Evolutionary conservation across 306 rosid species (phyloP).

Genomic region (Castanospermum australe): DNA sequence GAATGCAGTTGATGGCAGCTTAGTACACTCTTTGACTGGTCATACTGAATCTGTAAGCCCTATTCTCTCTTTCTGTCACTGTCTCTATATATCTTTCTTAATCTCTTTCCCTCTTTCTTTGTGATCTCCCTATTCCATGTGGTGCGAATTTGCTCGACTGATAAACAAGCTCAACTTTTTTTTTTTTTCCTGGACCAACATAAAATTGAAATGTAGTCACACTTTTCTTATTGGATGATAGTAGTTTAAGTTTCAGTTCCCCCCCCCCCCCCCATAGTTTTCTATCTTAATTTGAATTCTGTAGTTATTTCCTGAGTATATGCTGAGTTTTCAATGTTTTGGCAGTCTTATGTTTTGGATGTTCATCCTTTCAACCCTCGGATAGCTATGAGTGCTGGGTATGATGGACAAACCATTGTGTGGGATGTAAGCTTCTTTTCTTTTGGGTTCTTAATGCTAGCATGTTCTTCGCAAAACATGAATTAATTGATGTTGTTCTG

Average conservation of each 20-base stretch:
- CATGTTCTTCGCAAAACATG: slow-evolving; percentile 14
- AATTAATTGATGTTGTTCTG: slow-evolving; percentile 25
- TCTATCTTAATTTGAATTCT: slow-evolving; percentile 12
- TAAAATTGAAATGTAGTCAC: slow-evolving; percentile 11
- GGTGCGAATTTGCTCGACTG: slow-evolving; percentile 6
- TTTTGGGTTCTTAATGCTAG: slow-evolving; percentile 10
- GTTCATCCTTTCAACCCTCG: slow-evolving; percentile 97
- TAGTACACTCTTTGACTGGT: slow-evolving; percentile 91
- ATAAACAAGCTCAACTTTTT: not conserved
- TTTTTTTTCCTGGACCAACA: not conserved
- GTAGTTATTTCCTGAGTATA: slow-evolving; percentile 31
- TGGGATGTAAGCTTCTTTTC: slow-evolving; percentile 79
- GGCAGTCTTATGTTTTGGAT: slow-evolving; percentile 90
- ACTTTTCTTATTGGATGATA: not conserved
- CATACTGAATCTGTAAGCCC: slow-evolving; percentile 73
- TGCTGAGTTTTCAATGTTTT: slow-evolving; percentile 36
- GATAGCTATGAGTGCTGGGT: slow-evolving; percentile 97
- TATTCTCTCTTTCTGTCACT: not conserved
- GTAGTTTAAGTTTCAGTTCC: not conserved
- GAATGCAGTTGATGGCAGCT: slow-evolving; percentile 96
- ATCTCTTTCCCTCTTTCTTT: not conserved
- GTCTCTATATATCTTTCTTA: not conserved
- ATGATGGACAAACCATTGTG: slow-evolving; percentile 83
- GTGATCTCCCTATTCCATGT: not conserved
- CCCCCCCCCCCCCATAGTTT: not conserved